Base-by-base conservation (phyloP, 306 rosid species). In the Cicer yamashitae region DNA sequence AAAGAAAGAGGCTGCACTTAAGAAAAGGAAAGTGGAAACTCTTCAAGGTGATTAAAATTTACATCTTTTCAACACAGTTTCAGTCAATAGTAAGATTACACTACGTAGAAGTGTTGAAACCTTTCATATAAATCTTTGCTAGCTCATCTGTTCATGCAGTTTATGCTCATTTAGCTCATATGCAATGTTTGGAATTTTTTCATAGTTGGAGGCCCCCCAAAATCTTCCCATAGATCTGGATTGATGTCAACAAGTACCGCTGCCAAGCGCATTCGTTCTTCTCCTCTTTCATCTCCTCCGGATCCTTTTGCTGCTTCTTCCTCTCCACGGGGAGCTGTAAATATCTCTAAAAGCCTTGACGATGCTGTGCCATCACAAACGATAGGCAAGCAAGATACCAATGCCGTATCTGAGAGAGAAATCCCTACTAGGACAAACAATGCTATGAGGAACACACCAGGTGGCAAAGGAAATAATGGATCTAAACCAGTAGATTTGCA, bases 281-380 rank as follows among this genome's bases (percentile, higher is more conserved):
- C 98, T 67, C 96, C 97, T 73, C 79, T 85, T 85, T 89, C 86
- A 10, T 89, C 93, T 67, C 90, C 92, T 46, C 96, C 93, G 0
- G 89, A 90, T 84, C 93, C 69, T 76, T 60, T 82, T 44, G 89
- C 86, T 77, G 86, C 78, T 73, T 48, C 91, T 58, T 50, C 87
- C 77, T 90, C 98, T 85, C 96, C 97, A 38, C 80, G 74, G 8
- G 84, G 81, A 79, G 78, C 82, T 82, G 79, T 74, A 80, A 92
- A 89, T 80, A 54, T 72, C 67, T 81, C 82, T 10, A 94, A 87
- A 87, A 84, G 71, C 76, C 59, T 59, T 79, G 98, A 90, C 43
- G 97, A 90, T 77, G 70, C 77, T 62, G 58, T 79, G 71, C 90
- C 87, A 45, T 74, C 85, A 68, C 88, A 84, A 71, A 78, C 82